Conservation (phyloP, 2,329 filamentous ascomycete species). For the Tolypocladium ovalisporum region DNA sequence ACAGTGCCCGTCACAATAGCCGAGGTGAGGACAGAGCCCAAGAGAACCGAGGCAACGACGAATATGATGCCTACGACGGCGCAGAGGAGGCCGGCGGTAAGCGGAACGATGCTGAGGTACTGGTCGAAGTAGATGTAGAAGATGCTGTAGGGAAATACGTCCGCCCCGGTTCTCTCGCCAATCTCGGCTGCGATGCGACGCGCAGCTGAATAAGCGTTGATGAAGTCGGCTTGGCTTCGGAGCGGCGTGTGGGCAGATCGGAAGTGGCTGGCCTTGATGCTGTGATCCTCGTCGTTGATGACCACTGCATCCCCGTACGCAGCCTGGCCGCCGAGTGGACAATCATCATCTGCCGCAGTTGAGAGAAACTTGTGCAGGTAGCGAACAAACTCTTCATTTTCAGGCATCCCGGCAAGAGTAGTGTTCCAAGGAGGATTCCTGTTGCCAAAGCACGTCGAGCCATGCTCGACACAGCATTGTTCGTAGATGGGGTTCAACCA, state of each 20-base stretch:
- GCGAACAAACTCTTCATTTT: conserved; percentile 79
- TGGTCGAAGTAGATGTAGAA: conserved; percentile 99
- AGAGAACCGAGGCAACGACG: conserved; percentile 62
- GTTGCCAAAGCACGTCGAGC: conserved; percentile 65
- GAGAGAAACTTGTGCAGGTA: conserved; percentile 78
- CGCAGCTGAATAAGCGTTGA: conserved; percentile 78
- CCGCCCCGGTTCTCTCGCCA: conserved; percentile 56
- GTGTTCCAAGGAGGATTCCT: conserved; percentile 80
- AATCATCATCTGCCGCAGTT: conserved; percentile 70
- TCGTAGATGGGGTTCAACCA: conserved; percentile 86
- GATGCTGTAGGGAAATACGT: conserved; percentile 92
- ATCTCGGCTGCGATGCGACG: conserved; percentile 78
- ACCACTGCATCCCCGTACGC: conserved; percentile 79
- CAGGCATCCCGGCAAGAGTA: conserved; percentile 81
- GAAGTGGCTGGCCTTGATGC: conserved; percentile 79
- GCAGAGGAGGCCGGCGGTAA: conserved; percentile 70
- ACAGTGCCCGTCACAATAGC: conserved; percentile 78
- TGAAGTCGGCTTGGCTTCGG: conserved; percentile 84
- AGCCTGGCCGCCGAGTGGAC: conserved; percentile 79
- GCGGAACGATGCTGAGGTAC: conserved; percentile 71
- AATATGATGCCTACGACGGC: conserved; percentile 82
- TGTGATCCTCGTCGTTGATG: conserved; percentile 54
- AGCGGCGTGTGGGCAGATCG: conserved; percentile 81
- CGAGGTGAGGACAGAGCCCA: conserved; percentile 76
- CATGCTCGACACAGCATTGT: conserved; percentile 58